These are phyloP conservation scores for Paramecium tetraurelia DNA, from an alignment of 73 alveolate species.

Conservation along the genomic window DNA sequence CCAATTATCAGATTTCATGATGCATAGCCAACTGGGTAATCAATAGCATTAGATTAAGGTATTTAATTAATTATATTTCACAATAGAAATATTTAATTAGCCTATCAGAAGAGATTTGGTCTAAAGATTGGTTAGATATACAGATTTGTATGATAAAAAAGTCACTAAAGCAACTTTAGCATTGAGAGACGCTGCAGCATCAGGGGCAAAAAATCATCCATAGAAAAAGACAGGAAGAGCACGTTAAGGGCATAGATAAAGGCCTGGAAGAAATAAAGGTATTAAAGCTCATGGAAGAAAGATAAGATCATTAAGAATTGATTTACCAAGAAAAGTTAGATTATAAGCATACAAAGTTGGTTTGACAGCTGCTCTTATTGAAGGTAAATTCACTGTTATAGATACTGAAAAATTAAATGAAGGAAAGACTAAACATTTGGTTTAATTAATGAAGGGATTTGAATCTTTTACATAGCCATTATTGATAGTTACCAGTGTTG, in stretches of 20 bases:
- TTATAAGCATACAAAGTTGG: not conserved
- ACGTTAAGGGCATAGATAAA: constrained; percentile 33
- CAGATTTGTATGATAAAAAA: not conserved
- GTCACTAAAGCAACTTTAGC: not conserved
- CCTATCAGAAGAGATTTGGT: constrained; percentile 45
- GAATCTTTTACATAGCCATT: not conserved
- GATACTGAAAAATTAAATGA: constrained; percentile 19
- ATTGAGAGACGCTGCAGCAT: constrained; percentile 21
- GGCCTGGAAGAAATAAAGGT: constrained; percentile 49
- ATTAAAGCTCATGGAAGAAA: constrained; percentile 45
- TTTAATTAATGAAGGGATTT: not conserved
- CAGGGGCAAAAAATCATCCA: constrained; percentile 13
- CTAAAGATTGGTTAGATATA: constrained; percentile 17
- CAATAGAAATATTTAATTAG: constrained; percentile 10
- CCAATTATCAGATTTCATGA: constrained; percentile 4
- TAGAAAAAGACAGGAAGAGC: constrained; percentile 45
- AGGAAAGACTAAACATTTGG: constrained; percentile 6
- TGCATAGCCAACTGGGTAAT: constrained; percentile 3
- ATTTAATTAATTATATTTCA: not conserved
- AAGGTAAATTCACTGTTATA: not conserved
- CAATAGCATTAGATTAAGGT: constrained; percentile 23
- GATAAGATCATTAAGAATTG: not conserved
- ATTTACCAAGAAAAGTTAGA: constrained; percentile 41
- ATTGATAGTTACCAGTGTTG: not conserved
- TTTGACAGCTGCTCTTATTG: constrained; percentile 22